Evolutionary conservation across 73 alveolate species (phyloP), one percentile per base, ranked within the genome.

Genomic region (Paramecium primaurelia): DNA sequence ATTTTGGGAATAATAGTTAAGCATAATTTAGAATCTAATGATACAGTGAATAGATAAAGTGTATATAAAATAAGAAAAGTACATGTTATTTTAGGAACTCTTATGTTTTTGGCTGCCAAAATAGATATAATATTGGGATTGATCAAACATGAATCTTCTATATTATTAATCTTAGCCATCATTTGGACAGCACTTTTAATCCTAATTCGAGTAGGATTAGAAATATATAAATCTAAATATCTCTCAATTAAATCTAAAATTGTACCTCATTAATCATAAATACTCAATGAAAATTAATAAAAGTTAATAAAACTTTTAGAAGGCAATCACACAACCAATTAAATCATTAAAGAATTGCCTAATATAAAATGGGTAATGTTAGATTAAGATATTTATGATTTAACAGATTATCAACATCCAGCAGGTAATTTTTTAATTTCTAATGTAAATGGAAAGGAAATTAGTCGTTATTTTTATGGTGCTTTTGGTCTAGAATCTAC

Each of bases 391-490:
- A 30, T 71, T 9, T 71, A 71, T 71, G 86, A 71, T 71, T 28
- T 71, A 11, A 71, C 86, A 8, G 86, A 71, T 71, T 71, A 30
- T 34, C 12, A 28, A 4, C 86, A 71, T 71, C 86, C 86, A 30
- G 86, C 34, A 8, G 86, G 86, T 10, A 71, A 30, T 2, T 71
- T 71, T 20, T 11, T 71, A 12, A 71, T 71, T 32, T 28, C 20
- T 0, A 32, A 71, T 71, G 49, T 28, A 8, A 28, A 30, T 32
- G 86, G 86, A 1, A 71, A 36, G 14, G 86, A 71, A 71, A 71
- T 71, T 71, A 71, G 86, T 71, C 36, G 86, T 8, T 71, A 32
- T 71, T 71, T 71, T 16, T 26, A 71, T 9, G 86, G 86, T 30
- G 86, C 59, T 71, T 71, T 28, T 71, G 28, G 37, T 18, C 12